phyloP scores from a whole-genome alignment of 352 stramenopile genomes.

The Pythium plurisporium region DNA sequence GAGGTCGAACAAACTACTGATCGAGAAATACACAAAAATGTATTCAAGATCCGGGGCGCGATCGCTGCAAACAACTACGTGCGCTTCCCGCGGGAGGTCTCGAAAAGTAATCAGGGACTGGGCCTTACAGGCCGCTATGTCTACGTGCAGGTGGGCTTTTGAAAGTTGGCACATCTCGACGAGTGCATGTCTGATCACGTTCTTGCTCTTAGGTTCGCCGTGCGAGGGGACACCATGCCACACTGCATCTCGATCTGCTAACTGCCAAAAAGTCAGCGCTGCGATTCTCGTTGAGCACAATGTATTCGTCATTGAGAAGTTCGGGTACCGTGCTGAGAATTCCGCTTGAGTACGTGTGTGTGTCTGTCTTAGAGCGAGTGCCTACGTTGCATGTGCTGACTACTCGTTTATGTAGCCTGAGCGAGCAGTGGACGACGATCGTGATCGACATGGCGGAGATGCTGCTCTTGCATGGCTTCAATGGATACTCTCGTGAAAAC shows the following conservation, averaged over 20 bases:
- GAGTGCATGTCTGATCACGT: neutral
- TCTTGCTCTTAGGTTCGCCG: conserved; percentile 28
- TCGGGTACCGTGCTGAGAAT: conserved; percentile 57
- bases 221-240: conserved; percentile 36
- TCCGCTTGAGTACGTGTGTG: conserved; percentile 29
- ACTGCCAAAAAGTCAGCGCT: conserved; percentile 64
- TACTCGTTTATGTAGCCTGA: conserved; percentile 6
- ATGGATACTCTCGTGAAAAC: conserved; percentile 55
- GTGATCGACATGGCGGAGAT: conserved; percentile 56
- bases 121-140: conserved; percentile 62
- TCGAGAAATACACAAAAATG: conserved; percentile 63
- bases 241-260: conserved; percentile 65
- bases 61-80: conserved; percentile 77
- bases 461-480: conserved; percentile 64
- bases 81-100: conserved; percentile 52
- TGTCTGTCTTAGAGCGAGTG: neutral
- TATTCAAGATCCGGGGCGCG: conserved; percentile 67
- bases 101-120: conserved; percentile 49
- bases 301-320: conserved; percentile 52
- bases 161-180: neutral
- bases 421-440: conserved; percentile 57
- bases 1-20: conserved; percentile 72
- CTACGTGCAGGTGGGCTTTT: conserved; percentile 53
- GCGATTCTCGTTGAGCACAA: conserved; percentile 67
- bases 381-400: no score